phyloP scores from a whole-genome alignment of 306 rosid species.

The Cotoneaster glaucophyllus region DNA sequence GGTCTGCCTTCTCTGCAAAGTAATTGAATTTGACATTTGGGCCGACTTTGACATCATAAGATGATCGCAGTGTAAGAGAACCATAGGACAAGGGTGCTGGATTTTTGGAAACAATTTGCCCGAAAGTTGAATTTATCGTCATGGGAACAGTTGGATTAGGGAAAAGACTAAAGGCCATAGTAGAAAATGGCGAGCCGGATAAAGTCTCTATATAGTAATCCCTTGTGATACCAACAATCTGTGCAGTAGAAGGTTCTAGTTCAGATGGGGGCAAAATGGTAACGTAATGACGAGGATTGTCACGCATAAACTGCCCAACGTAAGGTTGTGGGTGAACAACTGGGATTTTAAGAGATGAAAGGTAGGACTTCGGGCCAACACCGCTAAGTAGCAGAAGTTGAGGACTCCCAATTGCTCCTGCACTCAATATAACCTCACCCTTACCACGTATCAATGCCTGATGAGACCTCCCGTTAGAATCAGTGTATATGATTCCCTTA shows the following conservation, averaged over 20 bases:
- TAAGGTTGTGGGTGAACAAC: conserved; percentile 10
- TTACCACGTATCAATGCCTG: conserved; percentile 1
- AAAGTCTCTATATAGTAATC: background rate
- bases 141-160: background rate
- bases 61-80: background rate
- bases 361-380: conserved; percentile 11
- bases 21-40: conserved; percentile 12
- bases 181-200: background rate
- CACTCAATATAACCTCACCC: conserved; percentile 22
- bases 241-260: background rate
- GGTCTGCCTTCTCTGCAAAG: background rate
- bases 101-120: background rate
- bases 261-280: background rate
- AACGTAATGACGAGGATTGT: conserved; percentile 22
- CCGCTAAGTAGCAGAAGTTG: conserved; percentile 24
- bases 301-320: conserved; percentile 19
- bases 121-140: background rate
- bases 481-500: too few species aligned
- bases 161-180: background rate
- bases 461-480: conserved; percentile 4
- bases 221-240: background rate
- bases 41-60: background rate
- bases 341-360: conserved; percentile 15
- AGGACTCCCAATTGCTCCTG: conserved; percentile 26
- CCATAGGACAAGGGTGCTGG: background rate